Conservation (phyloP, 495 filamentous ascomycete genomes). For the Chaetomidium leptoderma region DNA sequence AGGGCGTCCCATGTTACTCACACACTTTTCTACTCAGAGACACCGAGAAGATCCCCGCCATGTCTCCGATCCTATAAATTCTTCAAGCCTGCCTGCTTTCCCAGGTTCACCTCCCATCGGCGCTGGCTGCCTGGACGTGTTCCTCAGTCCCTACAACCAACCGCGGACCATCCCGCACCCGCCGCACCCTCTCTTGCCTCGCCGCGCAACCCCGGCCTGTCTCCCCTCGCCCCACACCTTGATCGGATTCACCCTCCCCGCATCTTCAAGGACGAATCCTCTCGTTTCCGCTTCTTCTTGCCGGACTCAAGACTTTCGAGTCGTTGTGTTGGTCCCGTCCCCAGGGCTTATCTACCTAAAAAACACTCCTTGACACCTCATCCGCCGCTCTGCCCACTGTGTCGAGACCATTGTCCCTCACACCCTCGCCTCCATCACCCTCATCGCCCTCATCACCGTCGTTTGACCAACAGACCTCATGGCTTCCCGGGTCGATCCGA, state of each 20-base stretch:
- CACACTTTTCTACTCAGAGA: not conserved
- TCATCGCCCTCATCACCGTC: not conserved
- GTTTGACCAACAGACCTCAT: slow-evolving; percentile 5
- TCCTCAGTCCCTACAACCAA: not conserved
- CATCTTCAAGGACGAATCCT: not conserved
- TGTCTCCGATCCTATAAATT: slow-evolving; percentile 9
- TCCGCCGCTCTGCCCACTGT: not conserved
- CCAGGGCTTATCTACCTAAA: not conserved
- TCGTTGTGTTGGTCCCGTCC: not conserved
- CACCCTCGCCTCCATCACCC: not conserved
- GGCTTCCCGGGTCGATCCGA: slow-evolving; percentile 17
- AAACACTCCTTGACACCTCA: not conserved
- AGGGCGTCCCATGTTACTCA: not conserved
- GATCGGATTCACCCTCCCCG: slow-evolving; percentile 7
- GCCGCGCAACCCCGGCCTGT: not conserved
- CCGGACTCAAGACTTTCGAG: not conserved
- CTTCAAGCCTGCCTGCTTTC: slow-evolving; percentile 10
- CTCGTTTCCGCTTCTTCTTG: not conserved
- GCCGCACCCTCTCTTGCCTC: not conserved
- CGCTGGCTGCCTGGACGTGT: slow-evolving; percentile 14
- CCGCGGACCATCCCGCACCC: slow-evolving; percentile 16
- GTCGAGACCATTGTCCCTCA: not conserved
- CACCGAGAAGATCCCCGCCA: not conserved
- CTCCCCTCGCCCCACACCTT: not conserved
- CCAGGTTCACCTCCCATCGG: slow-evolving; percentile 12